Base-by-base conservation (phyloP, 192 early-diverging fungal species). In the Chytriomyces sp. region DNA sequence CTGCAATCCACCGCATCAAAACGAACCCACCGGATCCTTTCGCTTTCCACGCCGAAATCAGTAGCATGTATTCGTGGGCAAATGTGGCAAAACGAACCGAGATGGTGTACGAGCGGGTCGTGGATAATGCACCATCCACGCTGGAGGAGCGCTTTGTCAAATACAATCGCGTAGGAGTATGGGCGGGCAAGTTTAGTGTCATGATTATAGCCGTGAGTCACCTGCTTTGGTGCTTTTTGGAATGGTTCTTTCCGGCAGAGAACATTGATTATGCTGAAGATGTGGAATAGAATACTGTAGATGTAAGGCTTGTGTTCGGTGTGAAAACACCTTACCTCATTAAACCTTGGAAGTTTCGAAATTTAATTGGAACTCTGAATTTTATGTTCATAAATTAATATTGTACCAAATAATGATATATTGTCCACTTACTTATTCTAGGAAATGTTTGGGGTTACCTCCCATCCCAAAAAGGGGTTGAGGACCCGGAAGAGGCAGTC, bases 11-110 rank as follows among this genome's bases (percentile, higher is more conserved):
- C 17, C 85, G 81, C 67, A 88, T 96, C 7, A 60, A 78, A 44
- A 61, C 38, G 10, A 39, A 70, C 25, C 64, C 70, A n/a, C 66
- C 75, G 8, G 77, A 83, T 63, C 79, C 77, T 10, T 80, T 71
- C 60, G 78, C 78, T 54, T 89, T 96, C 59, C 94, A 99, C 73
- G 83, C 87, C 39, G 85, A 91, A 52, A 89, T 99, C 6, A 89
- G 91, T 66, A 86, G 88, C 53, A 98, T 98, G 94, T 99, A 99
- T 79, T 93, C 91, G 75, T 99, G 97, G 97, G 84, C 86, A 28
- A 91, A 99, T 78, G 94, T 99, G 28, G 96, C 97, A 7, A 89
- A 93, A 74, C 79, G 97, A 52, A 99, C 96, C 1, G 94, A 92
- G 28, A 62, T 82, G 70, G 94, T 98, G 14, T 98, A 99, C 72